Evolutionary conservation across 2,329 filamentous ascomycete genomes (phyloP).

Genomic region (Diplodia mutila): DNA sequence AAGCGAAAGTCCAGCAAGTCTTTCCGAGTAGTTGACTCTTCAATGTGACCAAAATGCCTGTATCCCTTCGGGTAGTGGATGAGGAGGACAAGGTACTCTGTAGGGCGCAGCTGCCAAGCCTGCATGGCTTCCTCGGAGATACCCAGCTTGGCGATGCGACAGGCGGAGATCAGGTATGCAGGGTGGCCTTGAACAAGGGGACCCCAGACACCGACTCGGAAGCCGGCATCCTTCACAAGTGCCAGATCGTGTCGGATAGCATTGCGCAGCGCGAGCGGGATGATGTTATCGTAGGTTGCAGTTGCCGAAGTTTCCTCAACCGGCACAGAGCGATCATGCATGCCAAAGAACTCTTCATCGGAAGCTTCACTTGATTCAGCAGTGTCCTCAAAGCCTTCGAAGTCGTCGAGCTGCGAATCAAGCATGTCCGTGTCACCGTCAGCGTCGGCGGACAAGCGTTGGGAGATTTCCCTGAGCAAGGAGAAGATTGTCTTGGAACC

Average conservation of each 20-base stretch:
- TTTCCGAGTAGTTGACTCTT: conserved; percentile 28
- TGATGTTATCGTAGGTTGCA: background rate
- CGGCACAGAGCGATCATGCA: background rate
- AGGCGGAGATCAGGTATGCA: conserved; percentile 67
- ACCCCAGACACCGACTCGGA: conserved; percentile 68
- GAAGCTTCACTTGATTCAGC: background rate
- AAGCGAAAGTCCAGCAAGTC: conserved; percentile 62
- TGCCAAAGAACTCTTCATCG: background rate
- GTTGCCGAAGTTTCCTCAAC: conserved; percentile 10
- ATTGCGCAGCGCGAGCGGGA: conserved; percentile 26
- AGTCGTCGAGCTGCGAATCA: conserved; percentile 10
- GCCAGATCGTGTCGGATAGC: conserved; percentile 66
- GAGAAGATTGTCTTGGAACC: conserved; percentile 51
- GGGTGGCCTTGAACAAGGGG: conserved; percentile 53
- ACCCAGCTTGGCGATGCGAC: conserved; percentile 69
- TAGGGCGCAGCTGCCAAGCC: conserved; percentile 71
- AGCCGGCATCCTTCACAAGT: conserved; percentile 65
- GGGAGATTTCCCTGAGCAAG: conserved; percentile 53
- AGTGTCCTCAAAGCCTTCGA: background rate
- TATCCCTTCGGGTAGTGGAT: conserved; percentile 69
- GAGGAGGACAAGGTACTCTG: conserved; percentile 75
- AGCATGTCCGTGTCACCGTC: conserved; percentile 43
- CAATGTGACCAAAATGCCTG: conserved; percentile 54
- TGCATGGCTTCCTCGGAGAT: conserved; percentile 75
- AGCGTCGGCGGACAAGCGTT: conserved; percentile 40